These are phyloP conservation scores for Fusarium redolens DNA, from an alignment of 2,329 filamentous ascomycete genomes.

Conservation along the genomic window DNA sequence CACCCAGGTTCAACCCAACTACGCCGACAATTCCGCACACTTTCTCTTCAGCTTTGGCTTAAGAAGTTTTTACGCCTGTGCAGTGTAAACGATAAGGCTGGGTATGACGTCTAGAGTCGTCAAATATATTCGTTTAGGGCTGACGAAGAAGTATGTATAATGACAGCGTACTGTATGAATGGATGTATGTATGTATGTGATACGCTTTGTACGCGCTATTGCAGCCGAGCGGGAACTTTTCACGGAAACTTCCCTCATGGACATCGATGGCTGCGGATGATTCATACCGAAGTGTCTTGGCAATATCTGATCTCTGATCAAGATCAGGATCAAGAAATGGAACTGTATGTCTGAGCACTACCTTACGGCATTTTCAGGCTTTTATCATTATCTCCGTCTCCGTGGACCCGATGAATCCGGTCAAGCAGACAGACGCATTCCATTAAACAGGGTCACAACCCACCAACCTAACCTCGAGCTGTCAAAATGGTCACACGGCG, in stretches of 20 bases:
- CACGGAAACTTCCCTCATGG: not conserved
- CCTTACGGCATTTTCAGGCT: not conserved
- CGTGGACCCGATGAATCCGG: slow-evolving; percentile 19
- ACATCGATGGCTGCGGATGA: not conserved
- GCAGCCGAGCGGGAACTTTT: not conserved
- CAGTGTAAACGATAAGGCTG: slow-evolving; percentile 16
- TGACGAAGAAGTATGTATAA: not conserved
- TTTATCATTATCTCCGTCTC: slow-evolving; percentile 13
- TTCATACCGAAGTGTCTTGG: slow-evolving; percentile 16
- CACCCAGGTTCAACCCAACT: not conserved
- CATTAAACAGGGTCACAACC: not conserved
- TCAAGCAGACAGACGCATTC: not conserved
- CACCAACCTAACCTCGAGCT: not conserved
- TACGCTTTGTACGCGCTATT: not conserved
- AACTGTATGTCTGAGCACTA: not conserved
- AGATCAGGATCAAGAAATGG: not conserved
- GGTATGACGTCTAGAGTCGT: slow-evolving; percentile 10
- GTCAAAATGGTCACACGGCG: slow-evolving; percentile 21
- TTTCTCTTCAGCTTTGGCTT: not conserved
- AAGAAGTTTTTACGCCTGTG: not conserved
- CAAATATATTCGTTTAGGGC: slow-evolving; percentile 6
- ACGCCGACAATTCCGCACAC: slow-evolving; percentile 18
- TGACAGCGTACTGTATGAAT: not conserved
- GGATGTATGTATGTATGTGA: not conserved
- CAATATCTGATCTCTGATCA: slow-evolving; percentile 10